A percentile compares a stretch with the other conserved stretches of the same genome.
Evolutionary conservation across 768 basidiomycete species (phyloP).

Genomic region (Trametes maxima): DNA sequence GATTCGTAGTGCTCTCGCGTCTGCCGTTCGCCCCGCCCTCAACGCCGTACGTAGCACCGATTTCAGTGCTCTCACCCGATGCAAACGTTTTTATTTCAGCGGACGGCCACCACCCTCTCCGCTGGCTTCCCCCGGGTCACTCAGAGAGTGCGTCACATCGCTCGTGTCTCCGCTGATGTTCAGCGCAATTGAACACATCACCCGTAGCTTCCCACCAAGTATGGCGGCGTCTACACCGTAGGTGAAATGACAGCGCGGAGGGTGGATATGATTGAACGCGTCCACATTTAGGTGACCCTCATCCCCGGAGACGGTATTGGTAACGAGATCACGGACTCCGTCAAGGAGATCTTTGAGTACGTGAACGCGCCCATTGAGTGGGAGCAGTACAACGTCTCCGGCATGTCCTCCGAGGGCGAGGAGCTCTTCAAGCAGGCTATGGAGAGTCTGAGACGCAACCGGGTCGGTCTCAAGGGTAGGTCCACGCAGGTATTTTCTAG

Average conservation of each 20-base stretch:
- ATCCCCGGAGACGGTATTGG: conserved; percentile 99
- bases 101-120: conserved; percentile 75
- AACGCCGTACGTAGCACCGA: conserved; percentile 50
- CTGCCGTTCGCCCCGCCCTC: conserved; percentile 55
- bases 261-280: conserved; percentile 8
- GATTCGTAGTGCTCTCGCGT: conserved; percentile 67
- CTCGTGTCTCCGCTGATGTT: not conserved
- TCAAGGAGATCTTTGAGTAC: conserved; percentile 98
- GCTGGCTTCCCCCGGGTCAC: conserved; percentile 78
- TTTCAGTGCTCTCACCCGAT: conserved; percentile 10
- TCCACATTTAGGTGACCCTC: conserved; percentile 73
- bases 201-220: conserved; percentile 79
- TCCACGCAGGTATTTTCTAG: conserved; percentile 3
- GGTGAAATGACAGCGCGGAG: conserved; percentile 29
- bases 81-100: conserved; percentile 40
- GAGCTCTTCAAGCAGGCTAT: conserved; percentile 96
- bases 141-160: conserved; percentile 57
- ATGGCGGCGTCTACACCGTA: conserved; percentile 91
- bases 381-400: conserved; percentile 98
- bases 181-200: not conserved
- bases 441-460: conserved; percentile 96
- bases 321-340: conserved; percentile 94
- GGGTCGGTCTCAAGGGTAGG: conserved; percentile 95
- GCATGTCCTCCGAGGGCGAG: conserved; percentile 92
- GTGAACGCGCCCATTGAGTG: conserved; percentile 98